phyloP scores from a whole-genome alignment of 1,284 basidiomycete species.

The Rhodotorula sp. region DNA sequence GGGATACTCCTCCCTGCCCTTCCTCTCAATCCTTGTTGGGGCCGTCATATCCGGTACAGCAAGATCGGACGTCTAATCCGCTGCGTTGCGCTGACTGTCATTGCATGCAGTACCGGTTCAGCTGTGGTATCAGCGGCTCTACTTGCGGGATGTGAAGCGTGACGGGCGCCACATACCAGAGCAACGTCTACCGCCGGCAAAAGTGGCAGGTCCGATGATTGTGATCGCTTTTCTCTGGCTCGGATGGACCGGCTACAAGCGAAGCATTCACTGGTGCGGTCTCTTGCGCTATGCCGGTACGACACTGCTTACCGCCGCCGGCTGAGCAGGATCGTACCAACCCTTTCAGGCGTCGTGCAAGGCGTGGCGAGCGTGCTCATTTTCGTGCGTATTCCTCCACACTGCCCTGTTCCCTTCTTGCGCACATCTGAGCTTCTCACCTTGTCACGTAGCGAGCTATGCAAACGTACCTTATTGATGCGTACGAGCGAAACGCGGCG shows the following conservation, averaged over 20 bases:
- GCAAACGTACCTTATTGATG: constrained; percentile 50
- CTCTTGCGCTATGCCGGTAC: neutral
- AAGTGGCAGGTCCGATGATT: constrained; percentile 46
- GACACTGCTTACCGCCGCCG: neutral
- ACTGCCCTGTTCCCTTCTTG: too few relatives aligned
- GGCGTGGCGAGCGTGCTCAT: constrained; percentile 48
- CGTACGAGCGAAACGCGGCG: constrained; percentile 49
- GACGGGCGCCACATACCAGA: constrained; percentile 39
- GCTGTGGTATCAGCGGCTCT: constrained; percentile 36
- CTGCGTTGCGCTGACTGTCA: constrained; percentile 37
- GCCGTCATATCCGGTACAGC: constrained; percentile 40
- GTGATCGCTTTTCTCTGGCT: constrained; percentile 47
- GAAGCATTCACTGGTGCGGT: constrained; percentile 19
- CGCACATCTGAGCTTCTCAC: too few relatives aligned
- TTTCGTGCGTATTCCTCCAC: constrained; percentile 41
- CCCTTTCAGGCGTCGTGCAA: constrained; percentile 48
- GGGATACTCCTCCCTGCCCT: constrained; percentile 48
- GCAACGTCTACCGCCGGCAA: constrained; percentile 47
- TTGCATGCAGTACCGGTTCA: constrained; percentile 37
- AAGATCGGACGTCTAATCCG: constrained; percentile 42
- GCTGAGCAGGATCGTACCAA: constrained; percentile 48
- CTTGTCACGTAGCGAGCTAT: constrained; percentile 24
- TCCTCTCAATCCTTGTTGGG: constrained; percentile 50
- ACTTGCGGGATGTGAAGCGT: constrained; percentile 43
- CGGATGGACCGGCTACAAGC: constrained; percentile 38